phyloP scores from a whole-genome alignment of 164 flowering plant genomes.

The Berberis thunbergii region DNA sequence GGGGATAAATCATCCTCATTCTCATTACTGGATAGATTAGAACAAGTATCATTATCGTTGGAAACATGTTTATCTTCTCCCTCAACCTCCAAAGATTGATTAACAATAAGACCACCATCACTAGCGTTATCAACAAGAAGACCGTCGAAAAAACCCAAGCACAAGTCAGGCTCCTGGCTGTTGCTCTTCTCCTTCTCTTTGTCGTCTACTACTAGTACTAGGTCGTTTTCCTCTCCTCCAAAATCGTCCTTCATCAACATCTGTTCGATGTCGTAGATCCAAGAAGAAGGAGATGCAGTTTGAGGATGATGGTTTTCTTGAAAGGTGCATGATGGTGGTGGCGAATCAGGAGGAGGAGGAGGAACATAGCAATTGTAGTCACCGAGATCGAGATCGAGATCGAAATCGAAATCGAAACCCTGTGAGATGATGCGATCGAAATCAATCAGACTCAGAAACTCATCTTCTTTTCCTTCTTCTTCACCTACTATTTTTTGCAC shows the following conservation, averaged over 20 bases:
- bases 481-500: not conserved
- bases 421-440: slow-evolving; percentile 3
- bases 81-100: too few species aligned
- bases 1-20: too few species aligned
- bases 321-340: not conserved
- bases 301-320: not conserved
- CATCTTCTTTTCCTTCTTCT: not conserved
- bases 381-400: too few species aligned
- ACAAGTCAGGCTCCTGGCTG: too few species aligned
- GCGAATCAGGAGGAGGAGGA: slow-evolving; percentile 1
- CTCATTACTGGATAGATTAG: slow-evolving; percentile 1
- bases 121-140: too few species aligned
- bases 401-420: too few species aligned
- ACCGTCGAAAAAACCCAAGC: too few species aligned
- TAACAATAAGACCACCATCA: too few species aligned
- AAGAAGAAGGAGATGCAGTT: slow-evolving; percentile 6
- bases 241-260: slow-evolving; percentile 37
- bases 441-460: slow-evolving; percentile 1
- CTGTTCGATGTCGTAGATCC: slow-evolving; percentile 33
- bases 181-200: not conserved
- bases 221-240: slow-evolving; percentile 2
- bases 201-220: slow-evolving; percentile 17
- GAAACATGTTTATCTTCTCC: too few species aligned
- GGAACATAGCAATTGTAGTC: not conserved
- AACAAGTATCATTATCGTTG: too few species aligned